A percentile compares a stretch with the other conserved stretches of the same genome.
These are phyloP conservation scores for Trifolium repens DNA, from an alignment of 306 rosid species.

Conservation along the genomic window DNA sequence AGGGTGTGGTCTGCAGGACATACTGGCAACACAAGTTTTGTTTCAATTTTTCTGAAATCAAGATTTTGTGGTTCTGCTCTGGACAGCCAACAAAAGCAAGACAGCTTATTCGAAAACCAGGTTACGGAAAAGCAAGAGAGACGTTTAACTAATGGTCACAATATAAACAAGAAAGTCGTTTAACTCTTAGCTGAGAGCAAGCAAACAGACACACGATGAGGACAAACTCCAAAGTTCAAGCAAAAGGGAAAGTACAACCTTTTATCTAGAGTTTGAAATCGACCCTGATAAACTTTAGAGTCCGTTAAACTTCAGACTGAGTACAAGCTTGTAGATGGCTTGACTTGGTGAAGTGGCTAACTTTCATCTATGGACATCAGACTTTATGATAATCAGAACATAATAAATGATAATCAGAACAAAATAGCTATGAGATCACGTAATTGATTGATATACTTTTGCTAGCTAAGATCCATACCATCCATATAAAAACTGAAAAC, in stretches of 20 bases:
- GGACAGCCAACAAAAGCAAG: background rate
- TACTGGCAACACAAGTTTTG: background rate
- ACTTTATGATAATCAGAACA: conserved; percentile 19
- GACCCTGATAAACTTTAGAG: background rate
- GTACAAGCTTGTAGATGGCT: background rate
- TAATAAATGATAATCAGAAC: background rate
- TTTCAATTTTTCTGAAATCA: background rate
- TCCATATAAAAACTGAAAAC: conserved; percentile 43
- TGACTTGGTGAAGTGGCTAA: conserved; percentile 12
- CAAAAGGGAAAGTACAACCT: background rate
- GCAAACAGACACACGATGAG: background rate
- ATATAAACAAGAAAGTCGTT: background rate
- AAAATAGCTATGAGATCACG: conserved; percentile 34
- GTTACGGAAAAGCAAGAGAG: background rate
- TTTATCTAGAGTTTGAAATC: background rate
- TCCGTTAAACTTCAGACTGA: background rate
- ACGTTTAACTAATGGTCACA: background rate
- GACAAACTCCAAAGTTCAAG: background rate
- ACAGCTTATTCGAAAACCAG: background rate
- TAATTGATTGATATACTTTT: conserved; percentile 28
- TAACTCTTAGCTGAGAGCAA: background rate
- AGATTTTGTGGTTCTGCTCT: background rate
- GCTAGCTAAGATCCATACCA: conserved; percentile 43
- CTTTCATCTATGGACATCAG: conserved; percentile 16
- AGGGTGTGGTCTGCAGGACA: background rate